phyloP scores from a whole-genome alignment of 306 rosid species.

The Quercus gilva region DNA sequence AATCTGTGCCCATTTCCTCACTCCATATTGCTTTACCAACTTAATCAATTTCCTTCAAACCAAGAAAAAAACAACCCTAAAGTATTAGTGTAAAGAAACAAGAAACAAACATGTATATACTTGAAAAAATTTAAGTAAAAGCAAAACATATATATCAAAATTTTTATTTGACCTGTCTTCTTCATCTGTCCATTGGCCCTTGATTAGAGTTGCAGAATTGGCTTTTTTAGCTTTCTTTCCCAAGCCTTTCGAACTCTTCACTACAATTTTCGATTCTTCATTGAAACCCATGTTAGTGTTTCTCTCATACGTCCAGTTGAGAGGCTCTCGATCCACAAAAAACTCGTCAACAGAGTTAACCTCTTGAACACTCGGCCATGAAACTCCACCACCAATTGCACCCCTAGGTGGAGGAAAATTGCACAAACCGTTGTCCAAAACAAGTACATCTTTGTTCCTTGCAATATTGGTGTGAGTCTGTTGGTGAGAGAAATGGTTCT shows the following conservation, averaged over 20 bases:
- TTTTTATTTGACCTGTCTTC: constrained; percentile 66
- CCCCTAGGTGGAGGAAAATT: constrained; percentile 12
- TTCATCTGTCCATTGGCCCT: constrained; percentile 88
- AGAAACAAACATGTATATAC: not conserved
- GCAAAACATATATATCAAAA: not conserved
- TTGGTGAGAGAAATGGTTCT: constrained; percentile 23
- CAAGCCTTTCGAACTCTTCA: constrained; percentile 15
- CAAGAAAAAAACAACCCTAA: not conserved
- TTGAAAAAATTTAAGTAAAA: not conserved
- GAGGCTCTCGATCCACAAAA: constrained; percentile 23
- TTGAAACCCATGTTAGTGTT: constrained; percentile 15
- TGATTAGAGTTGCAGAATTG: constrained; percentile 41
- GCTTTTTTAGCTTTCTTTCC: constrained; percentile 46
- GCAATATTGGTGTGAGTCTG: constrained; percentile 12
- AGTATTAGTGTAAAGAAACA: not conserved
- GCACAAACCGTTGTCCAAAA: constrained; percentile 7
- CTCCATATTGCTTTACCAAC: constrained; percentile 80
- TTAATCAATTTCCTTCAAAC: constrained; percentile 47
- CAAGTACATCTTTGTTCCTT: constrained; percentile 8
- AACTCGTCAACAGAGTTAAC: constrained; percentile 16
- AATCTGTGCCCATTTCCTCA: constrained; percentile 83
- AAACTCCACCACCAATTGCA: constrained; percentile 20
- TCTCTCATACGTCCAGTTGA: constrained; percentile 31
- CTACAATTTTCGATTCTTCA: constrained; percentile 11
- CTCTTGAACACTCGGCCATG: constrained; percentile 30